phyloP scores from a whole-genome alignment of 495 filamentous ascomycete genomes.

The Astrothelium macrocarpum region DNA sequence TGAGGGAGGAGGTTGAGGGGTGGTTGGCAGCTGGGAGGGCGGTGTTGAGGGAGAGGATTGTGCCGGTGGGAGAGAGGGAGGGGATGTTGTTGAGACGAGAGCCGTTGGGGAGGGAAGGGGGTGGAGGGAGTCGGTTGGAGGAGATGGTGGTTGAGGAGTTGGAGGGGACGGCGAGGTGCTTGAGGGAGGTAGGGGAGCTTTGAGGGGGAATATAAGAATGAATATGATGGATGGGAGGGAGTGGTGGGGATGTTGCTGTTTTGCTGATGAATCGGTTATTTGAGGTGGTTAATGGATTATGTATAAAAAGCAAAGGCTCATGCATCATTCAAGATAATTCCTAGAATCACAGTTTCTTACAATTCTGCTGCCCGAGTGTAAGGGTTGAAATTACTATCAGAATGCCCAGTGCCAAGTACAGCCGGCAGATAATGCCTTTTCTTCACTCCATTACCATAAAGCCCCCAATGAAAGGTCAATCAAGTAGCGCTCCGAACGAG shows the following conservation, averaged over 20 bases:
- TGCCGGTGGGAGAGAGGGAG: conserved; percentile 64
- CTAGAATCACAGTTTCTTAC: neutral
- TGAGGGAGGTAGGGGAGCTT: conserved; percentile 1
- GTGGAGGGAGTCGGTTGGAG: conserved; percentile 39
- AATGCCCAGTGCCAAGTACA: neutral
- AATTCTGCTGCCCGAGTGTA: neutral
- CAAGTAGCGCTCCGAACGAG: neutral
- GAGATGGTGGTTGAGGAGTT: conserved; percentile 8
- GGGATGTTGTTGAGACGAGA: conserved; percentile 44
- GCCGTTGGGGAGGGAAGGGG: conserved; percentile 55
- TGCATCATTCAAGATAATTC: neutral
- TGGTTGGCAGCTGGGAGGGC: conserved; percentile 51
- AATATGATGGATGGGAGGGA: neutral
- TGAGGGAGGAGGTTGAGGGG: conserved; percentile 65
- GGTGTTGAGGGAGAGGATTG: conserved; percentile 54
- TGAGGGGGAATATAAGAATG: neutral
- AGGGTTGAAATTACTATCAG: neutral
- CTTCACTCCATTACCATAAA: neutral
- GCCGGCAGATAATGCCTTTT: neutral
- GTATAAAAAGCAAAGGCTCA: neutral
- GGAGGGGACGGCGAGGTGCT: neutral
- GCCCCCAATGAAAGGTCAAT: neutral
- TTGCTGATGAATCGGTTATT: no score
- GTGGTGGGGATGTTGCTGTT: no score
- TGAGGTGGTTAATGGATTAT: neutral